Evolutionary conservation across 805 yeast genomes (phyloP), one percentile per base, ranked within the genome.

Genomic region (Yamadazyma philogaea): DNA sequence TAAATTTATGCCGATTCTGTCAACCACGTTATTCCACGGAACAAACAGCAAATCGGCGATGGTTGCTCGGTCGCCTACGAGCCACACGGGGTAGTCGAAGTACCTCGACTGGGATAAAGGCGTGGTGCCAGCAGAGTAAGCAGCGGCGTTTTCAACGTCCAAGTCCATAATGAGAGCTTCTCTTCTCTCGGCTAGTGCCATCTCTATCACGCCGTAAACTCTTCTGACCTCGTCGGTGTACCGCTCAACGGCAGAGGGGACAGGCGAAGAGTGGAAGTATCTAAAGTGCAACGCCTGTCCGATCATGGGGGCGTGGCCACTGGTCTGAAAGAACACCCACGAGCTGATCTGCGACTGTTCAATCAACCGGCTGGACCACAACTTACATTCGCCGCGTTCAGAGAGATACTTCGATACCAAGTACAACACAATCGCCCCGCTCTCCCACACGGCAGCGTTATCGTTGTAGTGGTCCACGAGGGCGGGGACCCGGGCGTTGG

Each of bases 281-380:
- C 90, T 76, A 69, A 90, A 91, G 68, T 91, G 97, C 53, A 91
- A 74, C 7, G 97, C 96, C 64, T 90, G 97, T 15, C 97, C 97
- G 54, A 90, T 86, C 96, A 90, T 90, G n/a, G 97, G 96, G 0
- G 97, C 96, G 60, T 89, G 97, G 6, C 98, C 97, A 4, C 95
- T 84, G 2, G 96, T 88, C 66, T 90, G 98, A 72, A 90, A 90
- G 57, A 87, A 90, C 30, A 91, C 72, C 96, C 97, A 90, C 6
- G 89, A 79, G 46, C 80, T 75, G 44, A 90, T 87, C 60, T 84
- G 91, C 3, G 90, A 75, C 66, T 88, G 96, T 50, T 87, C 96
- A 11, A 78, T 72, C 40, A 84, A 60, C 56, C 83, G 84, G 40
- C 79, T 82, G 3, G 95, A 81, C 88, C 95, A 91, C 41, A 88